phyloP scores from a whole-genome alignment of 2,329 filamentous ascomycete genomes.

The Colletotrichum endophyticum region DNA sequence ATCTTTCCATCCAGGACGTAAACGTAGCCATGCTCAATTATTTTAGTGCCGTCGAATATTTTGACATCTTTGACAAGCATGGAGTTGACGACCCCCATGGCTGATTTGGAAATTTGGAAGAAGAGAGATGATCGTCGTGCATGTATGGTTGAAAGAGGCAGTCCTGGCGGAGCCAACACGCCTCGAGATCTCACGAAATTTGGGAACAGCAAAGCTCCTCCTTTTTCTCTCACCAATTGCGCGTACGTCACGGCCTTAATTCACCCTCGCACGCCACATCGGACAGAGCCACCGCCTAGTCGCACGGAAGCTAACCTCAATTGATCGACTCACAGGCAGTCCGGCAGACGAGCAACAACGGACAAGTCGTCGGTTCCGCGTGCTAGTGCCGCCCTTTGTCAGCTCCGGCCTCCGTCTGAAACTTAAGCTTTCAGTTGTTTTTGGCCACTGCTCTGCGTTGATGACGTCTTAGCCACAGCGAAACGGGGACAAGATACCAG shows the following conservation, averaged over 20 bases:
- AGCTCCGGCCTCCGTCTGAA: not conserved
- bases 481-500: not conserved
- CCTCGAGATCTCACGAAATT: not conserved
- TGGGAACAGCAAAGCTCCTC: not conserved
- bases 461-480: not conserved
- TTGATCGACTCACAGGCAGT: not conserved
- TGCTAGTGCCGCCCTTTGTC: not conserved
- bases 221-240: not conserved
- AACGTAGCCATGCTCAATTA: slow-evolving; percentile 43
- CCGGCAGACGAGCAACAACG: not conserved
- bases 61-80: slow-evolving; percentile 32
- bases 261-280: not conserved
- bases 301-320: not conserved
- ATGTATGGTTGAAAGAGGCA: not conserved
- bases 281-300: not conserved
- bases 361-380: not conserved
- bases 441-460: not conserved
- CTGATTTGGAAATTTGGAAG: not conserved
- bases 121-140: not conserved
- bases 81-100: not conserved
- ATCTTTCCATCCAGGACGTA: slow-evolving; percentile 46
- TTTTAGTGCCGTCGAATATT: slow-evolving; percentile 50
- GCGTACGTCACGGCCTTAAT: not conserved
- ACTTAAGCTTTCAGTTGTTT: not conserved
- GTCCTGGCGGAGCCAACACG: not conserved